phyloP scores from a whole-genome alignment of 495 filamentous ascomycete genomes.

The Aspergillus steynii region DNA sequence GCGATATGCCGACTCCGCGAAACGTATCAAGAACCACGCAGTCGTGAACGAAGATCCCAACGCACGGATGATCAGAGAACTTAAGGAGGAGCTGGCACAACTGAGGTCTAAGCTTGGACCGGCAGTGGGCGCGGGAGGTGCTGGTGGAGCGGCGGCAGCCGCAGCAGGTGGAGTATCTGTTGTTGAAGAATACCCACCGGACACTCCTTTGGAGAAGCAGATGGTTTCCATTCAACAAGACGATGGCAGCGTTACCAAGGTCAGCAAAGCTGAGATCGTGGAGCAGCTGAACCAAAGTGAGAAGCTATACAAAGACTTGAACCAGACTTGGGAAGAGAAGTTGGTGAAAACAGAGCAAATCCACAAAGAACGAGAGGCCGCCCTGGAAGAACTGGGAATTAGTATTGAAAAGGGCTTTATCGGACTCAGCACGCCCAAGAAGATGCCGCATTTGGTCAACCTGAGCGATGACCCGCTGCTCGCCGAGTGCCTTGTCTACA shows the following conservation, averaged over 20 bases:
- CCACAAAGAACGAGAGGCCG: conserved; percentile 94
- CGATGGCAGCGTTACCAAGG: conserved; percentile 87
- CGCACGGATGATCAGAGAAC: conserved; percentile 95
- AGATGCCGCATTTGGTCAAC: conserved; percentile 99
- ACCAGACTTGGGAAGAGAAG: conserved; percentile 99
- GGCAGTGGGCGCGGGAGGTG: conserved; percentile 39
- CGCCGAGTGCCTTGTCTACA: conserved; percentile 96
- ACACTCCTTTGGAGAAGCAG: conserved; percentile 90
- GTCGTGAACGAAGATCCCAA: conserved; percentile 99
- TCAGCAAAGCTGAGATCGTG: conserved; percentile 97
- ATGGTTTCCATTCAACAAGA: conserved; percentile 89
- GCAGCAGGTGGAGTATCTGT: conserved; percentile 43
- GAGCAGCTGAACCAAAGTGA: conserved; percentile 95
- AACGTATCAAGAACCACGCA: conserved; percentile 99
- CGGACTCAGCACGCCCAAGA: conserved; percentile 92
- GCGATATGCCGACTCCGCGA: conserved; percentile 95
- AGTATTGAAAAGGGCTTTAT: conserved; percentile 99
- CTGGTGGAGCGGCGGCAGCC: conserved; percentile 39
- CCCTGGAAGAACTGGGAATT: conserved; percentile 94
- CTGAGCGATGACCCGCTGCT: conserved; percentile 93
- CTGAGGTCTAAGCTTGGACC: conserved; percentile 85
- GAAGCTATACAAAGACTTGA: conserved; percentile 93
- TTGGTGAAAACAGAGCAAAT: conserved; percentile 92
- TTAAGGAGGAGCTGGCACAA: conserved; percentile 91
- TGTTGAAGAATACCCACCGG: conserved; percentile 85